Base-by-base conservation (phyloP, 2,329 filamentous ascomycete genomes). In the Ascocoryne sarcoides region DNA sequence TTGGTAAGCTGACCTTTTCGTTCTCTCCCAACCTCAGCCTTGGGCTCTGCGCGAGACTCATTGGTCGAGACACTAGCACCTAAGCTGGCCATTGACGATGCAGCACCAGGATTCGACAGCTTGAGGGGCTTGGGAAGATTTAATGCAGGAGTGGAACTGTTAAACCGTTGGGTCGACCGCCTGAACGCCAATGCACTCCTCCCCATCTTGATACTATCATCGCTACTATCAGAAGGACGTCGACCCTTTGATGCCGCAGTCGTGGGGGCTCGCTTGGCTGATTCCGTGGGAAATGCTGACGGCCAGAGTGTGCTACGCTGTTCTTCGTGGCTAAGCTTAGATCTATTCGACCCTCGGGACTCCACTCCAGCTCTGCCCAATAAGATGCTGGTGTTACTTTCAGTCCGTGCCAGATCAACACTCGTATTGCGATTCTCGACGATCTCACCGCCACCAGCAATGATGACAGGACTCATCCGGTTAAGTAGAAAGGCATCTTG, bases 381-480 rank as follows among this genome's bases (percentile, higher is more conserved):
- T 17, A 60, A 34, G 10, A 66, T 47, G 46, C 69, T 75, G 36
- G 68, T 69, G 40, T 66, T 68, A 55, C 69, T 77, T 42, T 72
- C 70, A 1, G 65, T 66, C 14, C 68, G 64, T 36, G 51, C 58
- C 19, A 75, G 50, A 10, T 75, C 72, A 10, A 64, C 60, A 49
- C 67, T 69, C 2, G 63, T 54, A 49, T 82, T 82, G 29, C 67
- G 64, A 51, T 80, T 81, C 52, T 79, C 72, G 29, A 79, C 59
- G 5, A 82, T 60, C 45, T 72, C 74, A 19, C 78, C 79, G 5
- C 78, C 60, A 20, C 61, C 79, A 9, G 76, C 69, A 51, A 83
- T 82, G 30, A 82, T 68, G 10, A 82, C 77, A 1, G 78, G 79
- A 39, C 75, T 78, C 61, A 82, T 73, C 10, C 78, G 68, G 39